These are phyloP conservation scores for Trichoderma gamsii DNA, from an alignment of 495 filamentous ascomycete genomes.

Conservation along the genomic window DNA sequence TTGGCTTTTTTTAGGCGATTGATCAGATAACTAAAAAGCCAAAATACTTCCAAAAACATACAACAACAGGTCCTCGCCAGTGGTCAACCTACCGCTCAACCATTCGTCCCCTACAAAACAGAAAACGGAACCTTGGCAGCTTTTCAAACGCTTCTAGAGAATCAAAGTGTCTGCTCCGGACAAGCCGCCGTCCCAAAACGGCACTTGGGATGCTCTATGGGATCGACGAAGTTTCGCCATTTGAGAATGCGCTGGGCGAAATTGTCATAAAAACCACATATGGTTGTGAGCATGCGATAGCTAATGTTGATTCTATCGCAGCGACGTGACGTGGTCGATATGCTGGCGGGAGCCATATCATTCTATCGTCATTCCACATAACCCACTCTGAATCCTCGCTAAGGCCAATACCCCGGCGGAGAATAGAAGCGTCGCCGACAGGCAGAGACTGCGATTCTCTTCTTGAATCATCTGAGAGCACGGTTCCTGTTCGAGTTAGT, in stretches of 20 bases:
- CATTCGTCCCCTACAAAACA: too few species aligned
- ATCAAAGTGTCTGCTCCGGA: too few species aligned
- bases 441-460: background rate
- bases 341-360: background rate
- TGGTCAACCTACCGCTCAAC: too few species aligned
- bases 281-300: background rate
- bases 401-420: background rate
- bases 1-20: too few species aligned
- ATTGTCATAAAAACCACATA: background rate
- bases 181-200: too few species aligned
- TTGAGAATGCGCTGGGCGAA: background rate
- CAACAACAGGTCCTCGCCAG: too few species aligned
- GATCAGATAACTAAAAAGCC: too few species aligned
- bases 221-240: too few species aligned
- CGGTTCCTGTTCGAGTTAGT: background rate
- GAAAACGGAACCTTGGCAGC: too few species aligned
- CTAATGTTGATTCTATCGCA: background rate
- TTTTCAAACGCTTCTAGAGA: too few species aligned
- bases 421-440: background rate
- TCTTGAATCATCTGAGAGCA: background rate
- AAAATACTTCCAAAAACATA: too few species aligned
- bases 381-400: background rate
- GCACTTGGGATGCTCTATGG: too few species aligned
- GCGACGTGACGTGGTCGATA: background rate
- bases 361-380: background rate